Conservation (phyloP, 2,329 filamentous ascomycete species). For the Epichloe baconii region DNA sequence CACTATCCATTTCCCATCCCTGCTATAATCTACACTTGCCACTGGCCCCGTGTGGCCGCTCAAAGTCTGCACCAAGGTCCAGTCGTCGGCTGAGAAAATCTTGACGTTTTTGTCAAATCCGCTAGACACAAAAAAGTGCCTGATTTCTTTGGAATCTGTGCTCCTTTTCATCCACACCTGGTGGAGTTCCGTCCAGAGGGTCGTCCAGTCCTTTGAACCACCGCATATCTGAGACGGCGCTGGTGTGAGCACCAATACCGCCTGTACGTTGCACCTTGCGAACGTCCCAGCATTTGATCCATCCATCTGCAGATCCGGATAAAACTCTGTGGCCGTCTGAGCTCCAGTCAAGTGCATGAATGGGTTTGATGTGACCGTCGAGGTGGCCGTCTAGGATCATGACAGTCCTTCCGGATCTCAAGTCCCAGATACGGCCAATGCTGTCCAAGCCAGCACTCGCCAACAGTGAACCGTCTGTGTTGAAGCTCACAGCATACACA, state of each 20-base stretch:
- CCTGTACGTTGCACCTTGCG: constrained; percentile 75
- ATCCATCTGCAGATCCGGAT: constrained; percentile 86
- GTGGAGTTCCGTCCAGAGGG: constrained; percentile 46
- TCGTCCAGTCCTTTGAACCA: constrained; percentile 89
- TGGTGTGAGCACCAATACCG: constrained; percentile 80
- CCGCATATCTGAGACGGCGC: constrained; percentile 80
- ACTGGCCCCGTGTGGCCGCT: constrained; percentile 89
- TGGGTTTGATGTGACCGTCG: constrained; percentile 72
- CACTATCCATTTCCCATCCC: constrained; percentile 81
- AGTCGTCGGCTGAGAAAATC: constrained; percentile 92
- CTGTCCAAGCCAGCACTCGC: constrained; percentile 91
- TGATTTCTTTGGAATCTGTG: constrained; percentile 62
- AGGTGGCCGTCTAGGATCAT: constrained; percentile 90
- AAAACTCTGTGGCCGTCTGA: constrained; percentile 83
- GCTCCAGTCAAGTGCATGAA: constrained; percentile 87
- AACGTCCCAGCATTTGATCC: constrained; percentile 96
- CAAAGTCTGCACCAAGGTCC: constrained; percentile 76
- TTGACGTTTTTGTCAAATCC: constrained; percentile 95
- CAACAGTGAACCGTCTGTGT: constrained; percentile 77
- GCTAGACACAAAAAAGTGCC: constrained; percentile 83
- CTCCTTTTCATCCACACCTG: constrained; percentile 51
- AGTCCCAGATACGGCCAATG: constrained; percentile 89
- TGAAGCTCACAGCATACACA: constrained; percentile 83
- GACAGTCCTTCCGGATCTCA: constrained; percentile 81
- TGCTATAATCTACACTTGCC: constrained; percentile 76